Evolutionary conservation across 2,329 filamentous ascomycete genomes (phyloP), one percentile per base, ranked within the genome.

Genomic region (Clonostachys chloroleuca): DNA sequence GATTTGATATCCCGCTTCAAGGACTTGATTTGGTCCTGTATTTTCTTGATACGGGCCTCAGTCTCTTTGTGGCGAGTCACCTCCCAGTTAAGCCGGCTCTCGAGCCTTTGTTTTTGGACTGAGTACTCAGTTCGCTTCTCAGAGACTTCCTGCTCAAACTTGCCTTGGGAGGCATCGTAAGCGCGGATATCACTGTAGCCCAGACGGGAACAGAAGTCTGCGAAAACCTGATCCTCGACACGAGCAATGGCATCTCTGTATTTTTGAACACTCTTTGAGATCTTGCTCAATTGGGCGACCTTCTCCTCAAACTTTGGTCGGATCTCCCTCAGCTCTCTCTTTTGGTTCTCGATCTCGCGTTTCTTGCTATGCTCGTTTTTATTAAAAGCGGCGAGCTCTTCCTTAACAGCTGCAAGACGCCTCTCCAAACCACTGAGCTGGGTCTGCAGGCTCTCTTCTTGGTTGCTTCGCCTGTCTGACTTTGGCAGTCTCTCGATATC

Each of bases 101-200:
- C 78, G 33, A 96, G 73, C 40, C 84, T 83, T 57, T 89, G 84
- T 61, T 85, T 87, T 62, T 99, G 94, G 5, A 87, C 84, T 47
- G 86, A 87, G 57, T 96, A 97, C 54, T 92, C 85, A 46, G 88
- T 84, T 52, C 89, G 89, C 72, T 92, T 92, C 66, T 94, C 85
- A 1, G 86, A 85, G 41, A 89, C 88, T 63, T 97, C 90, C 63
- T 96, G 89, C 65, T 97, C 92, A 43, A 95, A 73, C 40, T 87
- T 91, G 43, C 94, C 92, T 67, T 97, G 94, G 55, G 95, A 92
- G 24, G 87, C 87, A 63, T 97, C 91, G 59, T 97, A 99, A 49
- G 90, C 88, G 49, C 92, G 88, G 53, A 99, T 95, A 58, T 95
- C 86, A 49, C 81, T 77, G 63, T 96, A 97, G 1, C 92, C 90